Evolutionary conservation across 208 protist species (phyloP), one percentile per base, ranked within the genome.

Genomic region (Trypanosoma brucei): DNA sequence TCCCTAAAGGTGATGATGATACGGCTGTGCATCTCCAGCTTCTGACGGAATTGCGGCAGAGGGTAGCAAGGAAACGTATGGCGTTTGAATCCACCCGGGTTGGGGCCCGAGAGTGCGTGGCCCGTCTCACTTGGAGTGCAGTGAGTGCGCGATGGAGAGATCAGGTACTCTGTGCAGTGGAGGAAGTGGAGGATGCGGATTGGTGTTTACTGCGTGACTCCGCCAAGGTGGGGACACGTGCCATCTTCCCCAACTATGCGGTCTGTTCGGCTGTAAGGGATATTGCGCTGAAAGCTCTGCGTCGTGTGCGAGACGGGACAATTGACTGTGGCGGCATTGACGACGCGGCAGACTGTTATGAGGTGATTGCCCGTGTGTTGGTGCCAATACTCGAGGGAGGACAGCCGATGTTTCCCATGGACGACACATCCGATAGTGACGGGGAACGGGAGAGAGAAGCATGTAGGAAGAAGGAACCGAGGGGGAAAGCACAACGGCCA

Each of bases 121-220:
- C 78, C 30, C 76, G 79, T n/a, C 65, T 92, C 42, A 81, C 80
- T 11, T 94, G 88, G 86, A 85, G 79, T 57, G 85, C 88, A 3
- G 65, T 82, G 30, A 92, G 85, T 57, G 88, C 88, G 31, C 88
- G 92, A 62, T 94, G 88, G 86, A 68, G 88, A 5, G 88, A 94
- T 65, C 83, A 92, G 66, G 76, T 81, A 2, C 58, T 91, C 42
- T 65, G 64, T 49, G 72, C 69, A 37, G 68, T 92, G n/a, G 75
- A 81, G 31, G 78, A 80, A 22, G 39, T 79, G 6, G 83, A 89
- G 31, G 85, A 89, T 49, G 64, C 46, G 1, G 88, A 92, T 55
- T 94, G 88, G 88, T 92, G 76, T 62, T 55, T 71, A 0, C 60
- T 94, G 30, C 74, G 70, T 5, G 88, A 91, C 39, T 65, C 83